Evolutionary conservation across 1,284 basidiomycete genomes (phyloP), one percentile per base, ranked within the genome.

Genomic region (Schizopora paradoxa): DNA sequence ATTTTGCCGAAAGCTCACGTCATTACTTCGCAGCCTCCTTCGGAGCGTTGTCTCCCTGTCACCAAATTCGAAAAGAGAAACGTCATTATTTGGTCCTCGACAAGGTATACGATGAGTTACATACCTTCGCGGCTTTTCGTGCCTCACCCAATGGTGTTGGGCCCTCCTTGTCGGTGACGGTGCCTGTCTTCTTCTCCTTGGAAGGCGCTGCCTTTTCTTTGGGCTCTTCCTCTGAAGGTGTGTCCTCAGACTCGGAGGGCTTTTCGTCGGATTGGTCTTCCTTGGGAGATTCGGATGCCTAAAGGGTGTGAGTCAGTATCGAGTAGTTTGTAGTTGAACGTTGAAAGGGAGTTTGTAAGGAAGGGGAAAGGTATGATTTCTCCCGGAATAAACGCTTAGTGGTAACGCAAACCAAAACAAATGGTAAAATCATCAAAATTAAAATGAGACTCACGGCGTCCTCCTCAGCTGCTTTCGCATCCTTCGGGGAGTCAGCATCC

Each of bases 401-500:
- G n/a, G n/a, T n/a, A n/a, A n/a, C n/a, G n/a, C n/a, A n/a, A n/a
- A n/a, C n/a, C n/a, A n/a, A n/a, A n/a, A n/a, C n/a, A n/a, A n/a
- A n/a, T n/a, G n/a, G n/a, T n/a, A n/a, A n/a, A n/a, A n/a, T n/a
- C n/a, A n/a, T n/a, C n/a, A n/a, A n/a, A n/a, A n/a, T n/a, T n/a
- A n/a, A n/a, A n/a, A n/a, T n/a, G n/a, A 16, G 10, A 3, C 37
- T 21, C 34, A 31, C 41, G 19, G 23, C 18, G 19, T 36, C 45
- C 45, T 44, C 43, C 37, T 51, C 49, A 19, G 45, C 11, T 14
- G 39, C 41, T 18, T 51, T 41, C 13, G 49, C 49, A 23, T 48
- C 49, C 41, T 47, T 47, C 19, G 49, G 49, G 1, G 49, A 27
- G 35, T 51, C 41, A n/a, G 49, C 41, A 13, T 51, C 45, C 49